Base-by-base conservation (phyloP, 1,139 yeast genomes). In the Suhomyces ambrosiae region DNA sequence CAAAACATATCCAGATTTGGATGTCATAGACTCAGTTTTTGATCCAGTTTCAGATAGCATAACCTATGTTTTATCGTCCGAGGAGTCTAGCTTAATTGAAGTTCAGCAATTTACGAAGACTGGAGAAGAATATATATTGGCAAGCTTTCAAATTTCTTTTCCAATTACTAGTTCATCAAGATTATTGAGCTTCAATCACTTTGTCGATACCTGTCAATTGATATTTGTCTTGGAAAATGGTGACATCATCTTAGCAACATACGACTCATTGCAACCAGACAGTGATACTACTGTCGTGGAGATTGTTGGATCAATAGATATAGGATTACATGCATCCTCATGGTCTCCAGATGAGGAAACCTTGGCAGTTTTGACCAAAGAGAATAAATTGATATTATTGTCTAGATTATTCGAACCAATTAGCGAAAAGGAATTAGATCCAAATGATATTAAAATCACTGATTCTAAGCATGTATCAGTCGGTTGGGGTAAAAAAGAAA, bases 401-500 rank as follows among this genome's bases (percentile, higher is more conserved):
- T 85, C 94, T 23, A 72, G 96, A 48, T 66, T 76, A 27, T 85
- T 90, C 48, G 97, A 92, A 49, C 89, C 94, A 5, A 74, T 92
- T 18, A 67, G 79, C 9, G 97, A 92, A 53, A 70, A 73, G 36
- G 48, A 51, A 12, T 63, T 90, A 43, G 68, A 76, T 35, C 68
- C 77, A 1, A 75, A 74, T 11, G 97, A 92, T 57, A 70, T 89
- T 35, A 61, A 63, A 33, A 65, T 69, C 27, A 65, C 79, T 27
- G 75, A 80, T 38, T 81, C 90, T 3, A 84, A 83, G 50, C 96
- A 92, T 54, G 97, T 94, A 23, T 84, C 95, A 14, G 97, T 92
- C 25, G 99, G 99, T 13, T 94, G 99, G 99, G 99, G 99, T 54
- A 86, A 86, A 50, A 82, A 85, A 47, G 98, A 92, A 60, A 94